These are phyloP conservation scores for Onygena corvina DNA, from an alignment of 2,329 filamentous ascomycete species.

Conservation along the genomic window DNA sequence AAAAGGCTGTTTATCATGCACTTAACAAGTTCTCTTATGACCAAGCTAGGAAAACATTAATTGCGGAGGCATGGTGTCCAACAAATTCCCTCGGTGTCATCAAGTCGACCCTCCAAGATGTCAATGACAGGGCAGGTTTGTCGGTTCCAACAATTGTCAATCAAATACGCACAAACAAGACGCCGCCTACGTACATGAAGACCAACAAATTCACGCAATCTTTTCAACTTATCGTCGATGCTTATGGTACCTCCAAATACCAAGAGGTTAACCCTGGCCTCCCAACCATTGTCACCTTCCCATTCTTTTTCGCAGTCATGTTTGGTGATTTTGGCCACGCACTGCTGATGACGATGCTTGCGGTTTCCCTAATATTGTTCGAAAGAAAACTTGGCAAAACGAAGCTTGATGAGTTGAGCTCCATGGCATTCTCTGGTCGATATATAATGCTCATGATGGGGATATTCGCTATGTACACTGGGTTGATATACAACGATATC, in stretches of 20 bases:
- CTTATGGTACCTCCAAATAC: constrained; percentile 95
- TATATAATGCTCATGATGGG: constrained; percentile 99
- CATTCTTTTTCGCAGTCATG: constrained; percentile 99
- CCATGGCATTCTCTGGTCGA: constrained; percentile 96
- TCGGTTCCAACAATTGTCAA: constrained; percentile 99
- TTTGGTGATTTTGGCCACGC: constrained; percentile 97
- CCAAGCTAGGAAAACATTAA: constrained; percentile 84
- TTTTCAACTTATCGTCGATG: constrained; percentile 98
- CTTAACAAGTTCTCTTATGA: constrained; percentile 96
- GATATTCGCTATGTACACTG: constrained; percentile 91
- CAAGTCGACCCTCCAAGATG: constrained; percentile 86
- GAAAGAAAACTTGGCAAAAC: constrained; percentile 70
- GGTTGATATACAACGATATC: constrained; percentile 92
- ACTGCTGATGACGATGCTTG: constrained; percentile 71
- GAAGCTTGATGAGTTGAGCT: constrained; percentile 93
- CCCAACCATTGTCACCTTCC: constrained; percentile 92
- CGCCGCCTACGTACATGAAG: constrained; percentile 90
- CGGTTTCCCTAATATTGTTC: constrained; percentile 89
- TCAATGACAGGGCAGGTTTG: constrained; percentile 87
- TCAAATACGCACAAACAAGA: constrained; percentile 93
- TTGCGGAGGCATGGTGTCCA: constrained; percentile 95
- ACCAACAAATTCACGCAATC: constrained; percentile 97
- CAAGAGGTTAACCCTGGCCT: constrained; percentile 93
- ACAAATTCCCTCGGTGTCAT: constrained; percentile 82
- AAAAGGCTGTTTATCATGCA: constrained; percentile 94